Evolutionary conservation across 2,329 filamentous ascomycete genomes (phyloP).

Genomic region (Chrysoporthe cubensis): DNA sequence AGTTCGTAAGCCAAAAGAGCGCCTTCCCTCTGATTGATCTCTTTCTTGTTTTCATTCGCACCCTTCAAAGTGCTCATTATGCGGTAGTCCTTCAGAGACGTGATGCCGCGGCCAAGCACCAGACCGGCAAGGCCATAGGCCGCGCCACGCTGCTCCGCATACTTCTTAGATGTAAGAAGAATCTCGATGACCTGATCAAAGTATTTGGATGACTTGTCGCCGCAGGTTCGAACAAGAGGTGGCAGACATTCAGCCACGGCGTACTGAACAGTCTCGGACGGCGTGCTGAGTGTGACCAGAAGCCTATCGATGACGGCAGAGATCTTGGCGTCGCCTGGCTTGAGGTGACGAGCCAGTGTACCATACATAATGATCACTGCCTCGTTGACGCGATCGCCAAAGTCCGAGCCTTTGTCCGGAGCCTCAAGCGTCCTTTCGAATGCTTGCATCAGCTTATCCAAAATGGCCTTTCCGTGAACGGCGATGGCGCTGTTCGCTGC

Average conservation of each 20-base stretch:
- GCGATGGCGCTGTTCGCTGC: constrained; percentile 83
- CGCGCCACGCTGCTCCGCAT: constrained; percentile 88
- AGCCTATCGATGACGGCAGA: constrained; percentile 86
- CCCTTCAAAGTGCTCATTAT: constrained; percentile 80
- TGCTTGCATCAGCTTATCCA: constrained; percentile 89
- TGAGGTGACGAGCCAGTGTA: constrained; percentile 85
- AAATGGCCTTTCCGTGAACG: constrained; percentile 76
- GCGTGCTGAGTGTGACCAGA: constrained; percentile 85
- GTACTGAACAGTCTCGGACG: constrained; percentile 95
- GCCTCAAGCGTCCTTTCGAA: constrained; percentile 88
- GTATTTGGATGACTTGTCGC: constrained; percentile 77
- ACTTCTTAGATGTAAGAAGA: constrained; percentile 85
- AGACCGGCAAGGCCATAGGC: constrained; percentile 94
- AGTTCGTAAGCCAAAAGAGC: constrained; percentile 90
- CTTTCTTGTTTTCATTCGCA: constrained; percentile 94
- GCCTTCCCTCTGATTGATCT: constrained; percentile 84
- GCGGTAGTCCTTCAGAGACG: constrained; percentile 79
- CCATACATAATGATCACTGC: constrained; percentile 98
- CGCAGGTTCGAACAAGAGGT: constrained; percentile 81
- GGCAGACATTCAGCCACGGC: constrained; percentile 94
- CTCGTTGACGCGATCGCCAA: constrained; percentile 90
- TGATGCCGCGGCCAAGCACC: constrained; percentile 84
- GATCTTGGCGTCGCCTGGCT: constrained; percentile 82
- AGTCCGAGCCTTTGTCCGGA: constrained; percentile 78
- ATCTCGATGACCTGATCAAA: constrained; percentile 80